These are phyloP conservation scores for Apiospora pterosperma DNA, from an alignment of 2,329 filamentous ascomycete species.

Conservation along the genomic window DNA sequence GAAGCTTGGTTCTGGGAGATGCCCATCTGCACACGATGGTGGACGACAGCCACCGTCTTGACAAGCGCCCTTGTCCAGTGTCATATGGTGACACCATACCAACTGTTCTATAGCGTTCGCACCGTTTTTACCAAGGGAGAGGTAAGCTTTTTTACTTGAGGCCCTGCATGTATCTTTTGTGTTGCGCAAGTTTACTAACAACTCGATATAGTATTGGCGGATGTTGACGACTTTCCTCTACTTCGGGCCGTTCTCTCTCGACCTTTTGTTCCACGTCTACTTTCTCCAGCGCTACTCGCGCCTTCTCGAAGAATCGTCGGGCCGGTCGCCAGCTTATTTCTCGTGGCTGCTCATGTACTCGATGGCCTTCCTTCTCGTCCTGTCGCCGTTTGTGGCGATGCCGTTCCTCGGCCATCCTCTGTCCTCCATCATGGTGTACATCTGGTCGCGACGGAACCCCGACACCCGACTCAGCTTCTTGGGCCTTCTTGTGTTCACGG, in stretches of 20 bases:
- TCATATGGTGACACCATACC: conserved; percentile 86
- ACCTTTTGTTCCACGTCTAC: conserved; percentile 96
- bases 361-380: conserved; percentile 70
- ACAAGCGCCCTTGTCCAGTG: conserved; percentile 91
- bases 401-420: conserved; percentile 92
- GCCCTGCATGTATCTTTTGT: not conserved
- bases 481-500: conserved; percentile 85
- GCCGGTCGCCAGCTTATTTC: conserved; percentile 86
- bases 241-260: conserved; percentile 90
- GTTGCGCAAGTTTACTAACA: not conserved
- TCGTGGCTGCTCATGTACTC: conserved; percentile 91
- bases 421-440: conserved; percentile 92
- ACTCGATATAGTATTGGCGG: conserved; percentile 76
- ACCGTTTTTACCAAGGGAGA: conserved; percentile 90
- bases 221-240: conserved; percentile 96
- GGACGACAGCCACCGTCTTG: conserved; percentile 88
- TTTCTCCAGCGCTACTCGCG: conserved; percentile 96
- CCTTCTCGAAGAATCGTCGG: conserved; percentile 91
- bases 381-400: conserved; percentile 86
- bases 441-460: conserved; percentile 94
- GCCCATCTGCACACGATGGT: conserved; percentile 93
- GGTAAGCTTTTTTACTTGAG: conserved; percentile 46
- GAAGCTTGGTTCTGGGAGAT: conserved; percentile 99
- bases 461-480: conserved; percentile 87
- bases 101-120: conserved; percentile 94